Evolutionary conservation across 2,329 filamentous ascomycete genomes (phyloP).

Genomic region (Aspergillus uvarum): DNA sequence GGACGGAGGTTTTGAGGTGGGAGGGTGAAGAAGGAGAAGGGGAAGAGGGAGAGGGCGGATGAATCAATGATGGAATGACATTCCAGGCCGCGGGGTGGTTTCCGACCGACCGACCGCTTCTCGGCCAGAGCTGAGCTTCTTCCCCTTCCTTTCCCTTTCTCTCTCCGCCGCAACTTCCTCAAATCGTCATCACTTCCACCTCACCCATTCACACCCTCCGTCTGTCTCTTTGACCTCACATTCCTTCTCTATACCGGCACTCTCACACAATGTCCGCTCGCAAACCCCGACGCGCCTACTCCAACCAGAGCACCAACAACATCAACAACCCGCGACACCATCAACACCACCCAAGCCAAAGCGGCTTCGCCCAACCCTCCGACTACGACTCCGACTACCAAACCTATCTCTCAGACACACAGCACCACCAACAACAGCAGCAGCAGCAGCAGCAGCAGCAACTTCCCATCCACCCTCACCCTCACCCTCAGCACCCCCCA

Average conservation of each 20-base stretch:
- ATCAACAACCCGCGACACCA: conserved; percentile 17
- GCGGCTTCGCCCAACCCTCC: conserved; percentile 28
- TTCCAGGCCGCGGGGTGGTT: conserved; percentile 7
- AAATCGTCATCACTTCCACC: neutral
- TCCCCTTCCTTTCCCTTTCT: conserved; percentile 4
- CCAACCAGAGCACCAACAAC: conserved; percentile 20
- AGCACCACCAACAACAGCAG: conserved; percentile 18
- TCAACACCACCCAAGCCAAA: conserved; percentile 19
- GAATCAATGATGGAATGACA: neutral
- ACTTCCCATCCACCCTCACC: conserved; percentile 38
- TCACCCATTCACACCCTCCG: neutral
- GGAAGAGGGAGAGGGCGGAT: neutral
- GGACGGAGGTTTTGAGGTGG: neutral
- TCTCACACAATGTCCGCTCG: conserved; percentile 31
- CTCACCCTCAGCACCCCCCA: no score
- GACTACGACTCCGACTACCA: conserved; percentile 69
- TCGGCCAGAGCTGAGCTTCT: conserved; percentile 10
- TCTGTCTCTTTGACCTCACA: neutral
- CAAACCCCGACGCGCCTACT: conserved; percentile 34
- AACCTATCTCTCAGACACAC: conserved; percentile 46
- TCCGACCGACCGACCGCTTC: conserved; percentile 19
- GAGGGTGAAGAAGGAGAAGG: neutral
- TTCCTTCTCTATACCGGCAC: neutral
- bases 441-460: conserved; percentile 15
- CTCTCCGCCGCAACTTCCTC: neutral